Conservation (phyloP, 805 yeast species). For the Nakazawaea ernobii region DNA sequence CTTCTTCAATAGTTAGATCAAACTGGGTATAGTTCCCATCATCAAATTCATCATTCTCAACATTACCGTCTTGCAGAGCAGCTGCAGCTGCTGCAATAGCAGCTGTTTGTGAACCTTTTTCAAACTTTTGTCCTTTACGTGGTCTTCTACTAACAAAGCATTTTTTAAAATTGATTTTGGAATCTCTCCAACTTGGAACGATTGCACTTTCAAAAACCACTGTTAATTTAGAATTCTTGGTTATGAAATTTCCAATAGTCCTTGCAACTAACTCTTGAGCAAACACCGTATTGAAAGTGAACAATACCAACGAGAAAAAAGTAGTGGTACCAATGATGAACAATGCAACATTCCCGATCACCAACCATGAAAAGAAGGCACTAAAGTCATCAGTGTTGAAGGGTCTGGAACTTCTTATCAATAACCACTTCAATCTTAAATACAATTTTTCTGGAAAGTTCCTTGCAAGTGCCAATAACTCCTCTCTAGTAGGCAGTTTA, state of each 20-base stretch:
- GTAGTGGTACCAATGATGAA: constrained; percentile 88
- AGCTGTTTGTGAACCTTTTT: constrained; percentile 67
- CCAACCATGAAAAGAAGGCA: constrained; percentile 87
- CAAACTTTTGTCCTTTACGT: constrained; percentile 37
- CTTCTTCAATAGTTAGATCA: constrained; percentile 83
- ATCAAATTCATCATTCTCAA: constrained; percentile 42
- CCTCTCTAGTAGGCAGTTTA: constrained; percentile 11
- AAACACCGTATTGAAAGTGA: constrained; percentile 74
- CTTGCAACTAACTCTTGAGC: constrained; percentile 87
- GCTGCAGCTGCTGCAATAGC: constrained; percentile 54
- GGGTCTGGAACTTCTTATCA: constrained; percentile 73
- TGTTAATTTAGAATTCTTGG: constrained; percentile 73
- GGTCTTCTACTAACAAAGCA: constrained; percentile 88
- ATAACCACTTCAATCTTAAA: constrained; percentile 58
- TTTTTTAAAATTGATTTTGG: constrained; percentile 75
- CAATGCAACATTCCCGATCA: constrained; percentile 80
- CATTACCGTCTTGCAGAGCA: constrained; percentile 12
- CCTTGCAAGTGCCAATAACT: constrained; percentile 10
- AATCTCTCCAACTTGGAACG: constrained; percentile 90
- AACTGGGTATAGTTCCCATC: constrained; percentile 97
- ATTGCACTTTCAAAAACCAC: constrained; percentile 92
- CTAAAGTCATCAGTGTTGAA: constrained; percentile 89
- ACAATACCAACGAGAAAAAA: constrained; percentile 73
- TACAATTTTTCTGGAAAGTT: constrained; percentile 12
- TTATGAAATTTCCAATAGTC: constrained; percentile 73